These are phyloP conservation scores for Candida germanica DNA, from an alignment of 805 yeast species.

Conservation along the genomic window DNA sequence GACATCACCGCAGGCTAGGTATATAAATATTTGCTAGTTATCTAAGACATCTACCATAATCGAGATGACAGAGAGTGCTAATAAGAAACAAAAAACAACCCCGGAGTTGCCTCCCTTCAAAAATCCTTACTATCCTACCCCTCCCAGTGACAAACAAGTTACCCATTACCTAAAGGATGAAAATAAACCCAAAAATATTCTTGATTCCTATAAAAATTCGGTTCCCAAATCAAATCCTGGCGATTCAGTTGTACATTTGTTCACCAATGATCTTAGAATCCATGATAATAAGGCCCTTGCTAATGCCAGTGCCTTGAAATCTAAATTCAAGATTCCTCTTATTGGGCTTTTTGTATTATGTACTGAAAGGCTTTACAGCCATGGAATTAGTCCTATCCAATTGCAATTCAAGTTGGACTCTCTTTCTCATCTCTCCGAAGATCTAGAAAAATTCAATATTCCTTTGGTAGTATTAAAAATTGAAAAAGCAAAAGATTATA, in stretches of 20 bases:
- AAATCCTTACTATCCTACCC: constrained; percentile 14
- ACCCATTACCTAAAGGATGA: constrained; percentile 25
- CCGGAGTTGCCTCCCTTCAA: constrained; percentile 9
- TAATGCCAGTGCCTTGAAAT: constrained; percentile 32
- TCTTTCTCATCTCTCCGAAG: constrained; percentile 25
- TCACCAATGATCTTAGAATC: constrained; percentile 44
- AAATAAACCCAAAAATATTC: constrained; percentile 25
- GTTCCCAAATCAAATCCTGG: constrained; percentile 3
- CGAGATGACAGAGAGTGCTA: too few species aligned
- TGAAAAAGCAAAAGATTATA: constrained; percentile 28
- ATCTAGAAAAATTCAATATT: constrained; percentile 31
- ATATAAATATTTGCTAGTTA: too few species aligned
- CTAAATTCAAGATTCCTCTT: constrained; percentile 27
- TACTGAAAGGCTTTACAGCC: constrained; percentile 39
- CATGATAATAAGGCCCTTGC: constrained; percentile 43
- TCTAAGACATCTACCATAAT: too few species aligned
- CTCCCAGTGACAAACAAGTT: constrained; percentile 6
- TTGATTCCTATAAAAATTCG: constrained; percentile 6
- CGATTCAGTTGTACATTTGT: constrained; percentile 43
- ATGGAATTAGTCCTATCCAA: constrained; percentile 43
- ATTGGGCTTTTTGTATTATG: constrained; percentile 42
- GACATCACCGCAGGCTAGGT: too few species aligned
- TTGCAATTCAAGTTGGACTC: constrained; percentile 35
- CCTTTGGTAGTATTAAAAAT: constrained; percentile 40
- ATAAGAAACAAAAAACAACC: constrained; percentile 3